Conservation (phyloP, 768 basidiomycete genomes). For the Calocera viscosa region DNA sequence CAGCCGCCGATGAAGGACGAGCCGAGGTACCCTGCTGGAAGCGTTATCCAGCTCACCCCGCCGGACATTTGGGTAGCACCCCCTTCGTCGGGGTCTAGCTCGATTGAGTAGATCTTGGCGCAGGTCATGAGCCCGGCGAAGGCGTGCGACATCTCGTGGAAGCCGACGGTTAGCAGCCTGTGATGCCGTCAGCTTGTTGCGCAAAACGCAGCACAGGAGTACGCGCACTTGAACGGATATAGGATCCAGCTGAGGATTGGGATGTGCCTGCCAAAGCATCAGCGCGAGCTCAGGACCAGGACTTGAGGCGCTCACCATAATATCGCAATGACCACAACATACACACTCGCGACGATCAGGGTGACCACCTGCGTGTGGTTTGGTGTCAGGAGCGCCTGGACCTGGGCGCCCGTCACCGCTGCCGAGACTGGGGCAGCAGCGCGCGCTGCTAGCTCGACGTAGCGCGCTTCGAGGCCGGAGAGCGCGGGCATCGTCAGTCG, state of each 20-base stretch:
- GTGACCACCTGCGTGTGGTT: constrained; percentile 55
- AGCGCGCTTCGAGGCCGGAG: neutral
- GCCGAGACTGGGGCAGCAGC: neutral
- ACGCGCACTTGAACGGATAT: constrained; percentile 78
- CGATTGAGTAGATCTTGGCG: constrained; percentile 72
- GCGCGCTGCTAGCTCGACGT: neutral
- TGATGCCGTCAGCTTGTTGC: constrained; percentile 7
- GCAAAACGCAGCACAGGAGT: constrained; percentile 9
- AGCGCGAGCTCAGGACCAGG: constrained; percentile 6
- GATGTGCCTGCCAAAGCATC: constrained; percentile 46
- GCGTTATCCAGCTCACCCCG: constrained; percentile 63
- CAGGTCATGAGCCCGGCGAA: constrained; percentile 68
- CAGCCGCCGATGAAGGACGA: constrained; percentile 76
- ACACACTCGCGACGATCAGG: constrained; percentile 65
- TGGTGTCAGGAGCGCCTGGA: neutral
- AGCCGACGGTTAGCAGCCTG: constrained; percentile 41
- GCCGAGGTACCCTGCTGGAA: constrained; percentile 72
- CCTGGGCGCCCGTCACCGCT: too few species aligned
- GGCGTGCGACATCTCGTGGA: constrained; percentile 89
- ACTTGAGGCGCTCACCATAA: constrained; percentile 45
- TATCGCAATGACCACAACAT: constrained; percentile 63
- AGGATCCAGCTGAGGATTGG: constrained; percentile 67
- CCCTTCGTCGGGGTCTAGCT: constrained; percentile 83
- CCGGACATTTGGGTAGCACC: constrained; percentile 80
- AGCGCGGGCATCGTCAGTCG: constrained; percentile 2